Percentiles rank a stretch among this genome's conserved stretches.
Conservation (phyloP, 1,284 basidiomycete genomes). For the Athelia sp. region DNA sequence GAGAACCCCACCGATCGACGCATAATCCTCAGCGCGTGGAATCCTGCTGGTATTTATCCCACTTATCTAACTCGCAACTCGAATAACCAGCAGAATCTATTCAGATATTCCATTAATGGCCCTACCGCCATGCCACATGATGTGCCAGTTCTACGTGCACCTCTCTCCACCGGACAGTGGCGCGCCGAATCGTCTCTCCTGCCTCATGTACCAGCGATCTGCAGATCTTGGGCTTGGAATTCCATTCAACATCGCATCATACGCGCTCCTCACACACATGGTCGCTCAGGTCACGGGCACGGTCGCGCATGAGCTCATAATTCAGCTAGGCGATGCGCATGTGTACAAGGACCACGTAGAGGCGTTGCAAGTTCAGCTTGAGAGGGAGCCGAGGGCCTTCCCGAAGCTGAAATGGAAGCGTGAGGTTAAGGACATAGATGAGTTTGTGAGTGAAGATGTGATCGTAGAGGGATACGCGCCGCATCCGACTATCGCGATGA, state of each 20-base stretch:
- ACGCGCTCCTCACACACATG: conserved; percentile 96
- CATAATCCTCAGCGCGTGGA: conserved; percentile 98
- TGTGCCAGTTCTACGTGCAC: conserved; percentile 98
- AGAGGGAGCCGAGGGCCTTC: conserved; percentile 77
- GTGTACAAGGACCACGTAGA: conserved; percentile 93
- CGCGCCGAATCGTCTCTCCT: conserved; percentile 77
- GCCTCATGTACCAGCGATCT: conserved; percentile 97
- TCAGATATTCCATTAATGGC: conserved; percentile 96
- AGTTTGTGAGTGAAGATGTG: conserved; percentile 80
- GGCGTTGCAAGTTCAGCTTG: conserved; percentile 79
- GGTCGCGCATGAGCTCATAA: conserved; percentile 83
- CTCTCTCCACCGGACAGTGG: conserved; percentile 53
- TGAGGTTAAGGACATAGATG: conserved; percentile 72
- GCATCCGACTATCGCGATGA: conserved; percentile 88
- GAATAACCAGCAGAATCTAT: conserved; percentile 3
- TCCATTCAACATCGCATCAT: conserved; percentile 98
- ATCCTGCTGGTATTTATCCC: conserved; percentile 75
- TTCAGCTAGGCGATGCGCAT: conserved; percentile 95
- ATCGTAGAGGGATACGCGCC: conserved; percentile 85
- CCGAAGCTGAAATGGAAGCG: conserved; percentile 77
- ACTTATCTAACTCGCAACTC: too few species aligned
- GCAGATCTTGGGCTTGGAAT: conserved; percentile 96
- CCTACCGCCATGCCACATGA: conserved; percentile 96
- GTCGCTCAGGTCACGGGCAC: conserved; percentile 88
- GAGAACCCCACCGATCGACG: conserved; percentile 91